phyloP scores from a whole-genome alignment of 441 rosid species.

The Brassica hybrid region DNA sequence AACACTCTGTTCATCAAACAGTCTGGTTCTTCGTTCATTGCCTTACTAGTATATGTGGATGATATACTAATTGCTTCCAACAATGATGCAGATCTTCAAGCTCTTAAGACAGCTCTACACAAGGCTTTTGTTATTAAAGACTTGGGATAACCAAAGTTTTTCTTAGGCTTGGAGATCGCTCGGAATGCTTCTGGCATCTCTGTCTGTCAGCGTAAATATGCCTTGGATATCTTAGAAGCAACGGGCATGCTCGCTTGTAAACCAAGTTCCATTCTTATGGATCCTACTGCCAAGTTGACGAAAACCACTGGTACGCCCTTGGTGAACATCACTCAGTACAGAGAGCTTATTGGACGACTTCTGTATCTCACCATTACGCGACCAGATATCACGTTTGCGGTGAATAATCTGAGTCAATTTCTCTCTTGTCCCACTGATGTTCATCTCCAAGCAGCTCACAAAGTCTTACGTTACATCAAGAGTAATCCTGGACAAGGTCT shows the following conservation, averaged over 20 bases:
- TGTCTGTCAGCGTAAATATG: neutral
- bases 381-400: too few relatives aligned
- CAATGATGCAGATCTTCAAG: neutral
- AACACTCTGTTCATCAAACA: too few relatives aligned
- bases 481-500: too few relatives aligned
- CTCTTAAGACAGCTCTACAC: neutral
- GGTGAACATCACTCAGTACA: neutral
- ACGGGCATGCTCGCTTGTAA: neutral
- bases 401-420: too few relatives aligned
- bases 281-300: neutral
- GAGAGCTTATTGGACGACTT: neutral
- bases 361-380: too few relatives aligned
- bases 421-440: too few relatives aligned
- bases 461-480: too few relatives aligned
- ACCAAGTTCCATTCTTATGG: neutral
- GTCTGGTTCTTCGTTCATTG: neutral
- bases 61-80: neutral
- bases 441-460: too few relatives aligned
- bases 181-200: neutral
- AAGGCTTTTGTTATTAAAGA: neutral
- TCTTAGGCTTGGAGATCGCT: neutral
- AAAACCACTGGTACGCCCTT: neutral
- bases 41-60: neutral
- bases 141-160: neutral
- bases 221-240: neutral